A percentile compares a stretch with the other conserved stretches of the same genome.
Evolutionary conservation across 768 basidiomycete species (phyloP).

Genomic region (Daedalea quercina): DNA sequence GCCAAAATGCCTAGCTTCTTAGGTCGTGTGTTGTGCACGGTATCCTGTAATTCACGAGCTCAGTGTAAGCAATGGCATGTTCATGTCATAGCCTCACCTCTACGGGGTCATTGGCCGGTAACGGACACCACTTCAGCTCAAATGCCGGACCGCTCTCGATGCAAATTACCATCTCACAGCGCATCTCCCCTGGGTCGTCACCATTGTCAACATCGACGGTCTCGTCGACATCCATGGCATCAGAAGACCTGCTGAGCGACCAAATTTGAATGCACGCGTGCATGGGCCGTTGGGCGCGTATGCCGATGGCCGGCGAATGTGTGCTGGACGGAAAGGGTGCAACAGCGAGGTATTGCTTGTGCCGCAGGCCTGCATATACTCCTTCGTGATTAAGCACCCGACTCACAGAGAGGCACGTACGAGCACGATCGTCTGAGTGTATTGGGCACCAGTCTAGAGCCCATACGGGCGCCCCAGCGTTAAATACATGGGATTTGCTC

Average conservation of each 20-base stretch:
- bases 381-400: constrained; percentile 1
- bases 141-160: constrained; percentile 74
- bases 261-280: constrained; percentile 84
- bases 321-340: constrained; percentile 62
- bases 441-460: constrained; percentile 93
- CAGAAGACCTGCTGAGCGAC: constrained; percentile 35
- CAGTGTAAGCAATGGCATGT: neutral
- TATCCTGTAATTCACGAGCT: no score
- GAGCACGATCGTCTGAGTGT: constrained; percentile 44
- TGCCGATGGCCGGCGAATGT: constrained; percentile 62
- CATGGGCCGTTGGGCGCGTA: constrained; percentile 45
- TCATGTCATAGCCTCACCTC: constrained; percentile 12
- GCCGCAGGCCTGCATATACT: constrained; percentile 36
- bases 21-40: neutral
- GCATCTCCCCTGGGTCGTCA: constrained; percentile 42
- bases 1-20: constrained; percentile 78
- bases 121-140: constrained; percentile 89
- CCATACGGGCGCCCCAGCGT: constrained; percentile 87
- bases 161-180: constrained; percentile 83
- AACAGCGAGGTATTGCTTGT: constrained; percentile 80
- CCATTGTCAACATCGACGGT: neutral
- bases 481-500: constrained; percentile 66
- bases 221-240: constrained; percentile 8
- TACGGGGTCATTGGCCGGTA: constrained; percentile 68
- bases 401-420: constrained; percentile 29